Conservation (phyloP, 2,329 filamentous ascomycete species). For the Ceratocystis eucalypticola region DNA sequence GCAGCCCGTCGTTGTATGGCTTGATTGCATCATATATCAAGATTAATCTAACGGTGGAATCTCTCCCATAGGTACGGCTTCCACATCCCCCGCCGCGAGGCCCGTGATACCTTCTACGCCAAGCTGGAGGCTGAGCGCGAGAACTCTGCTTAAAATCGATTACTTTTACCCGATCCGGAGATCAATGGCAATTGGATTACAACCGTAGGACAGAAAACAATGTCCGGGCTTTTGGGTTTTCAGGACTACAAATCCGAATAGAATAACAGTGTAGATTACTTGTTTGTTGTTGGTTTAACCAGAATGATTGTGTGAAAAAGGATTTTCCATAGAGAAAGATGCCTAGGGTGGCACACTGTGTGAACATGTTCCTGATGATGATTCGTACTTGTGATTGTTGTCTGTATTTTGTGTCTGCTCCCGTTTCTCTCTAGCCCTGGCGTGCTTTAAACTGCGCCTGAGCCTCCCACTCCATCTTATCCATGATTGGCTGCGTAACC, state of each 20-base stretch:
- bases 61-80: conserved; percentile 41
- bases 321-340: not conserved
- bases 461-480: conserved; percentile 15
- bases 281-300: not conserved
- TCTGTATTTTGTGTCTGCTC: not conserved
- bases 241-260: conserved; percentile 1
- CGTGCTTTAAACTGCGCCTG: conserved; percentile 13
- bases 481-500: conserved; percentile 17
- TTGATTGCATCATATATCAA: not conserved
- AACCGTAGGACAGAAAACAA: not conserved
- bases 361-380: too few relatives aligned
- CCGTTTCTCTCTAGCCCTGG: not conserved
- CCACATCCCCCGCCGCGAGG: conserved; percentile 46
- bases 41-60: not conserved
- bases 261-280: not conserved
- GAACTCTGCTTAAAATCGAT: conserved; percentile 23
- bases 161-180: not conserved
- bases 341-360: not conserved
- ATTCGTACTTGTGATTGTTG: not conserved
- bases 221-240: not conserved
- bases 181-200: not conserved
- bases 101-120: conserved; percentile 45
- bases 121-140: conserved; percentile 44
- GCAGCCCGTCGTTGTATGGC: not conserved
- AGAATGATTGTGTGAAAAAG: not conserved